Base-by-base conservation (phyloP, 2,329 filamentous ascomycete species). In the Chrysoporthe austroafricana region DNA sequence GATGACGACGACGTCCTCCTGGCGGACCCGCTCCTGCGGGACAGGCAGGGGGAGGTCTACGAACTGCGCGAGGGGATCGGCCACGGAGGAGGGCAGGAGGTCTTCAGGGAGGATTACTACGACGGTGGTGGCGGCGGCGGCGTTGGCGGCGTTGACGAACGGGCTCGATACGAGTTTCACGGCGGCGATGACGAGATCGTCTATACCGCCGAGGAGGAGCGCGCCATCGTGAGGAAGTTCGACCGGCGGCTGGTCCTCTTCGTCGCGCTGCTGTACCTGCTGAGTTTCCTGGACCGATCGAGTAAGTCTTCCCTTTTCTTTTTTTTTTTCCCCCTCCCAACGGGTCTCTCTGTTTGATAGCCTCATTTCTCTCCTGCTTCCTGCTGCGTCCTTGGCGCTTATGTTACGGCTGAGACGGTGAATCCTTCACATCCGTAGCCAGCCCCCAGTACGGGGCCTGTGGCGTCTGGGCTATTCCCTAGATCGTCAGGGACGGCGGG, bases 271-370 rank as follows among this genome's bases (percentile, higher is more conserved):
- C 83, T 97, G 14, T 97, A 96, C 76, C 86, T 96, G 83, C 82
- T 97, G 70, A 91, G 90, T 70, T 97, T 97, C 76, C 79, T 97
- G 71, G 94, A 97, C 77, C 86, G 94, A 72, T 94, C 92, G 21
- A 97, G 92, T 94, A 82, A 34, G 69, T 69, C 34, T 32, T 14
- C 26, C 18, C 14, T 26, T 43, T 14, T 36, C 36, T 18, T 44
- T 21, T 52, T 18, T 81, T 67, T 34, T 66, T 58, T 16, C 39
- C 59, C 59, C 26, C n/a, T 5, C 34, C 39, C 5, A 39, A 2
- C 9, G 36, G 26, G 26, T 2, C 26, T 26, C 26, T 39, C 1
- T 39, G 36, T 9, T 9, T 39, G 5, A 39, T 9, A 9, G 9
- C 36, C 36, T 39, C 36, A 57, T 54, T 18, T 36, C 46, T 13